Conservation (phyloP, 2,329 filamentous ascomycete species). For the Akanthomyces dipterigenus region DNA sequence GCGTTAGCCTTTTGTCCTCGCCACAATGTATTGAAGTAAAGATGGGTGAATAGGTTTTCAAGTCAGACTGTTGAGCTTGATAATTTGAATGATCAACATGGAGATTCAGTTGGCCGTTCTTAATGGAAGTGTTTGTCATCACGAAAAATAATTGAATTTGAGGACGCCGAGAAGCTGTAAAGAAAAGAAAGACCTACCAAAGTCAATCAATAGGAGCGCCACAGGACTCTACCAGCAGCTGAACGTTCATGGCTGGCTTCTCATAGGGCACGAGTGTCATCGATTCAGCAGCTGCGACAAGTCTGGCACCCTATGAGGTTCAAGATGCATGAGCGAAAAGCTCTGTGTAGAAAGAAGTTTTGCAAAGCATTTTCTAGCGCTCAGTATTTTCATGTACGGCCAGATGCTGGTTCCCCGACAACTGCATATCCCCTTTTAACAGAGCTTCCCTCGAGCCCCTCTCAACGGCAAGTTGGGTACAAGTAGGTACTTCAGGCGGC, state of each 20-base stretch:
- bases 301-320: neutral
- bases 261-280: neutral
- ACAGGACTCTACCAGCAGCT: neutral
- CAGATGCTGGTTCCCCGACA: conserved; percentile 3
- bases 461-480: neutral
- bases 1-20: neutral
- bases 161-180: conserved; percentile 14
- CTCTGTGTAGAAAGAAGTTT: neutral
- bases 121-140: conserved; percentile 52
- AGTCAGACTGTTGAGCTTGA: conserved; percentile 62
- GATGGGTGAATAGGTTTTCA: conserved; percentile 8
- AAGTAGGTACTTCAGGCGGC: neutral
- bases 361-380: neutral
- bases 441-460: neutral
- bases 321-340: neutral
- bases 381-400: neutral
- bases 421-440: conserved; percentile 7
- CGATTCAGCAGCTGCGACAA: neutral
- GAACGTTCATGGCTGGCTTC: neutral
- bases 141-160: conserved; percentile 24
- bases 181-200: conserved; percentile 7
- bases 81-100: conserved; percentile 50
- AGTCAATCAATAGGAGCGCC: neutral
- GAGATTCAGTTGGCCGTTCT: conserved; percentile 60
- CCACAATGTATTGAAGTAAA: neutral